Conservation (phyloP, 1,284 basidiomycete genomes). For the Moesziomyces sp. region DNA sequence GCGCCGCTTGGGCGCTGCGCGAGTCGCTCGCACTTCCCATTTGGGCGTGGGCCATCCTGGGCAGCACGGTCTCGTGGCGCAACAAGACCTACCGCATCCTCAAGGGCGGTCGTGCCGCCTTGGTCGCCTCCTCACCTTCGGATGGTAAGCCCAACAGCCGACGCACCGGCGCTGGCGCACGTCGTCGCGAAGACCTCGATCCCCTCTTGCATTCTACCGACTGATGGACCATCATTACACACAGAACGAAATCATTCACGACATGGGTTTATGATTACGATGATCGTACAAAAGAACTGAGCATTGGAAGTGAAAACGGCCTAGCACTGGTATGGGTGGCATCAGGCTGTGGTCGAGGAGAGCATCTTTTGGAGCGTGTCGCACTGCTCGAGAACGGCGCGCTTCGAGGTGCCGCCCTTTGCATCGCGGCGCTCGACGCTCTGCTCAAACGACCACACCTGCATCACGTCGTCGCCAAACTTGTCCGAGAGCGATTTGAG, state of each 20-base stretch:
- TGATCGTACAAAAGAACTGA: not conserved
- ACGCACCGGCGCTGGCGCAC: slow-evolving; percentile 5
- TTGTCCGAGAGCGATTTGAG: slow-evolving; percentile 79
- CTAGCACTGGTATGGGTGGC: not conserved
- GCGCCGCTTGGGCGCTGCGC: slow-evolving; percentile 55
- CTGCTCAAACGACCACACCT: slow-evolving; percentile 65
- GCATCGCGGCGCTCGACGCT: slow-evolving; percentile 94
- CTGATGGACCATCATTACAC: not conserved
- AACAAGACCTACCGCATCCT: slow-evolving; percentile 43
- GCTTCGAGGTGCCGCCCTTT: slow-evolving; percentile 87
- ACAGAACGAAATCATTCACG: not conserved
- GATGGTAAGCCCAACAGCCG: slow-evolving; percentile 4
- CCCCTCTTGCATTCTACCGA: slow-evolving; percentile 20
- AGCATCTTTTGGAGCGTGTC: slow-evolving; percentile 54
- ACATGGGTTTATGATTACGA: not conserved
- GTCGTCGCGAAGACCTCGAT: slow-evolving; percentile 14
- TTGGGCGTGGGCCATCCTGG: slow-evolving; percentile 64
- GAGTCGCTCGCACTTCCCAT: slow-evolving; percentile 65
- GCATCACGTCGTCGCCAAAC: slow-evolving; percentile 82
- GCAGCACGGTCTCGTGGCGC: slow-evolving; percentile 51
- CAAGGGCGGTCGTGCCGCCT: slow-evolving; percentile 37
- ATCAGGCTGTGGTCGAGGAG: slow-evolving; percentile 15
- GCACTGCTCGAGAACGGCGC: slow-evolving; percentile 83
- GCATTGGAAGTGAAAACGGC: too few relatives aligned
- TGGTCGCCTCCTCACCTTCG: slow-evolving; percentile 12